Evolutionary conservation across 495 filamentous ascomycete species (phyloP).

Genomic region (Xylaria telfairii): DNA sequence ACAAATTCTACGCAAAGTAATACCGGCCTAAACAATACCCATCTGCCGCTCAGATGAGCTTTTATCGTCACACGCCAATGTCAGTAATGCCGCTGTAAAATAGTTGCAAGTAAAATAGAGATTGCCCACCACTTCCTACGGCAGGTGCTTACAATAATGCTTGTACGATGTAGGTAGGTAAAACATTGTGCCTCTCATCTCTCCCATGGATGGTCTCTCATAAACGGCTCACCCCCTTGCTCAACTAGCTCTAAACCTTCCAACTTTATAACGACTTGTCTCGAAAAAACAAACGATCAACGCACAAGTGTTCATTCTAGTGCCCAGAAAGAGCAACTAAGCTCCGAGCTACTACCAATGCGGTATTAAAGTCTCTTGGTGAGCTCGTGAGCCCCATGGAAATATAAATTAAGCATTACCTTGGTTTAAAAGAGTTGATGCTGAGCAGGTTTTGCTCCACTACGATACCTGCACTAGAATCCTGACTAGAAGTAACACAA

Average conservation of each 20-base stretch:
- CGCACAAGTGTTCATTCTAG: background rate
- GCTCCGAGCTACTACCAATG: background rate
- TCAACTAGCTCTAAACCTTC: background rate
- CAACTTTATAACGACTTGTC: background rate
- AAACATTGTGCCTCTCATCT: background rate
- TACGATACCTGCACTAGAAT: background rate
- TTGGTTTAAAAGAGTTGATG: background rate
- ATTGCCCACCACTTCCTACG: background rate
- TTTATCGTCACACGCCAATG: conserved; percentile 2
- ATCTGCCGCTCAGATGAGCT: background rate
- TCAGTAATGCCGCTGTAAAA: conserved; percentile 7
- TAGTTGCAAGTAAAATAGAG: background rate
- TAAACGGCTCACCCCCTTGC: background rate
- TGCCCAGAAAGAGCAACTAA: background rate
- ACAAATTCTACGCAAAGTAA: background rate
- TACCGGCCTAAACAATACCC: background rate
- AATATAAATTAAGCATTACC: background rate
- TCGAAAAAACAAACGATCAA: background rate
- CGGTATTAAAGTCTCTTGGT: background rate
- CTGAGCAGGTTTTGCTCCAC: background rate
- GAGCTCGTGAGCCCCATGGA: background rate
- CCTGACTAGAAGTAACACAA: background rate
- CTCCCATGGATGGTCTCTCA: background rate
- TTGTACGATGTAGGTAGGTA: background rate
- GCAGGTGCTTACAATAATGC: background rate